A percentile compares a stretch with the other conserved stretches of the same genome.
Evolutionary conservation across 441 rosid species (phyloP).

Genomic region (Theobroma grandiflorum): DNA sequence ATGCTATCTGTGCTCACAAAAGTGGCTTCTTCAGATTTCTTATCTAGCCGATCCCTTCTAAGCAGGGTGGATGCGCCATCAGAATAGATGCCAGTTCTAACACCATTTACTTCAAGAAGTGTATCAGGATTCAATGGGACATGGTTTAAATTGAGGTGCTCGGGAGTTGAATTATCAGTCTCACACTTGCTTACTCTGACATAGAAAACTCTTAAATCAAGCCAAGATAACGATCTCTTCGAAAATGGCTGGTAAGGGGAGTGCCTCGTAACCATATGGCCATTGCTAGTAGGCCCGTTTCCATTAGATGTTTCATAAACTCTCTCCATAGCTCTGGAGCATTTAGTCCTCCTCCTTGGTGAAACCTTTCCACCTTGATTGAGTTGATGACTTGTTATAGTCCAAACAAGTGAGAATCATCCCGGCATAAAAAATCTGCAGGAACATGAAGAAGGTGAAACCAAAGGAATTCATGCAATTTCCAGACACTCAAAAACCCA

Average conservation of each 20-base stretch:
- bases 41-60: slow-evolving; percentile 67
- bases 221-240: slow-evolving; percentile 49
- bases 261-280: slow-evolving; percentile 35
- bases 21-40: slow-evolving; percentile 67
- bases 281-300: slow-evolving; percentile 40
- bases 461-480: slow-evolving; percentile 23
- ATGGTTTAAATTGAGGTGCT: slow-evolving; percentile 56
- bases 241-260: slow-evolving; percentile 33
- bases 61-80: slow-evolving; percentile 59
- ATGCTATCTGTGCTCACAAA: slow-evolving; percentile 67
- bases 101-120: slow-evolving; percentile 65
- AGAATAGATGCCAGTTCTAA: slow-evolving; percentile 51
- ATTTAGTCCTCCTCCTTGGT: slow-evolving; percentile 33
- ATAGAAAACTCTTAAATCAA: slow-evolving; percentile 68
- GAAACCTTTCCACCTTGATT: slow-evolving; percentile 36
- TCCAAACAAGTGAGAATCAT: slow-evolving; percentile 31
- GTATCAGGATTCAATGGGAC: slow-evolving; percentile 59
- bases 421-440: slow-evolving; percentile 40
- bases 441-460: slow-evolving; percentile 27
- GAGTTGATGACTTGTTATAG: slow-evolving; percentile 24
- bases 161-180: slow-evolving; percentile 62
- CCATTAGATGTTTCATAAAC: slow-evolving; percentile 54
- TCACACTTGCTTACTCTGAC: slow-evolving; percentile 64
- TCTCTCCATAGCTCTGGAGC: slow-evolving; percentile 55
- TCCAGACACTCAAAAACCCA: slow-evolving; percentile 17